Percentiles rank a stretch among this genome's conserved stretches.
Conservation (phyloP, 306 rosid genomes). For the Casuarina glauca region DNA sequence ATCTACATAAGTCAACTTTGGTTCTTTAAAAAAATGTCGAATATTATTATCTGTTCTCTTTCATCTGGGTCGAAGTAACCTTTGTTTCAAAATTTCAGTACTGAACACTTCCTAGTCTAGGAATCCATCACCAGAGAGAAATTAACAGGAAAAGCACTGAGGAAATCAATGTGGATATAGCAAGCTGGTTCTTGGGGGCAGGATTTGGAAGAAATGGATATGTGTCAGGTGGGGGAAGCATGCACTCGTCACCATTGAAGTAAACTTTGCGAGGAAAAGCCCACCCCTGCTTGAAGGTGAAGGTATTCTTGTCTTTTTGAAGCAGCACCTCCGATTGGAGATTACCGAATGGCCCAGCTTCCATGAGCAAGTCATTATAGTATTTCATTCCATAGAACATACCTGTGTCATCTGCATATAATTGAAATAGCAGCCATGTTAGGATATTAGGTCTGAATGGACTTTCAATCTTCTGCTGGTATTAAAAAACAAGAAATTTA, state of each 20-base stretch:
- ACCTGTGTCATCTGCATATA: slow-evolving; percentile 80
- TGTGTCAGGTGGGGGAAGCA: slow-evolving; percentile 84
- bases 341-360: slow-evolving; percentile 82
- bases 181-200: slow-evolving; percentile 32
- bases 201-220: slow-evolving; percentile 84
- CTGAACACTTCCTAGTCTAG: slow-evolving; percentile 21
- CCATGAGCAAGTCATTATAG: slow-evolving; percentile 74
- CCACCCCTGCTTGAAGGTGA: slow-evolving; percentile 93
- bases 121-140: slow-evolving; percentile 42
- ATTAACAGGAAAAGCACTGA: slow-evolving; percentile 48
- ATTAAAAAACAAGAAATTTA: no score
- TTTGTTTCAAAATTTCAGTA: slow-evolving; percentile 37
- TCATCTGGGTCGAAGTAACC: slow-evolving; percentile 23
- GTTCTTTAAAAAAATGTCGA: slow-evolving; percentile 27
- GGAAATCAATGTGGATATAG: slow-evolving; percentile 37
- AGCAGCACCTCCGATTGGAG: slow-evolving; percentile 85
- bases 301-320: slow-evolving; percentile 66
- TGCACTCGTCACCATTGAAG: slow-evolving; percentile 93
- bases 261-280: slow-evolving; percentile 88
- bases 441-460: slow-evolving; percentile 12
- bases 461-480: no score
- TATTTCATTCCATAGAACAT: slow-evolving; percentile 86
- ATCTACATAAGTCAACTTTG: slow-evolving; percentile 8
- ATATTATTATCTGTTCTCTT: slow-evolving; percentile 13
- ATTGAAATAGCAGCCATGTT: not conserved